These are phyloP conservation scores for Linderniella brevidens DNA, from an alignment of 257 asterid genomes.

Conservation along the genomic window DNA sequence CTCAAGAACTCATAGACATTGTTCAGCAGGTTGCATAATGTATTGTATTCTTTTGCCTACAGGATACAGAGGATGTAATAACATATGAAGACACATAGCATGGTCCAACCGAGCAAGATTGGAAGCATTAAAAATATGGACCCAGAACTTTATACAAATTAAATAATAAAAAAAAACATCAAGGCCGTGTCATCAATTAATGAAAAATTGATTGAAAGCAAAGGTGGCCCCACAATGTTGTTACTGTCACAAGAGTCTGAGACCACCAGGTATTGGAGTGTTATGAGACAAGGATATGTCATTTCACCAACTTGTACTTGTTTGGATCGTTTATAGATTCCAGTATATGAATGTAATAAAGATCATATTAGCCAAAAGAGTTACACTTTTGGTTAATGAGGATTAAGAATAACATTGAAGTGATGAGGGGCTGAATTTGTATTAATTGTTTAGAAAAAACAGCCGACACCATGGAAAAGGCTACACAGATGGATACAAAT, in stretches of 20 bases:
- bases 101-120: conserved; percentile 31
- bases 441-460: no score
- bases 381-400: no score
- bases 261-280: conserved; percentile 16
- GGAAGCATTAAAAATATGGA: conserved; percentile 20
- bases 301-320: background rate
- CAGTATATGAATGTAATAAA: background rate
- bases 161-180: conserved; percentile 14
- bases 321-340: background rate
- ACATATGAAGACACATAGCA: conserved; percentile 31
- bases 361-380: no score
- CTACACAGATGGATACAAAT: no score
- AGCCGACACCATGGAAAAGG: no score
- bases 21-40: background rate
- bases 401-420: no score
- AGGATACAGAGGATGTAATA: conserved; percentile 13
- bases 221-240: conserved; percentile 13
- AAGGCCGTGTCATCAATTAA: conserved; percentile 13
- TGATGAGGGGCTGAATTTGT: no score
- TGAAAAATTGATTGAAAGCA: conserved; percentile 8
- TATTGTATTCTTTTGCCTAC: background rate
- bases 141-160: no score
- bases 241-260: conserved; percentile 11
- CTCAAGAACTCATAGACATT: conserved; percentile 2
- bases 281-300: background rate